These are phyloP conservation scores for Saccharomycopsis crataegensis DNA, from an alignment of 1,139 yeast species.

Conservation along the genomic window DNA sequence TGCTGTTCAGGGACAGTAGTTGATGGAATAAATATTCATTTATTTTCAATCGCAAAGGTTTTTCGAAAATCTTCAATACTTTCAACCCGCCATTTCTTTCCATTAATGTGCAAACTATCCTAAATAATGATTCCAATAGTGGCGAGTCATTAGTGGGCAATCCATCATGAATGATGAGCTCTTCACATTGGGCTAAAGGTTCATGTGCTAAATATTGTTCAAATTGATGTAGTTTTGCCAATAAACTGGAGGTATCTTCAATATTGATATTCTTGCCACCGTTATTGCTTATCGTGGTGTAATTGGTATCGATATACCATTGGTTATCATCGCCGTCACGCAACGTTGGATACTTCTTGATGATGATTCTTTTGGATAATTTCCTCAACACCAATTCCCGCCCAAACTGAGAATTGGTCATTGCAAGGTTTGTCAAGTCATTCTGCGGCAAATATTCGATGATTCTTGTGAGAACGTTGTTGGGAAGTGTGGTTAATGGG, in stretches of 20 bases:
- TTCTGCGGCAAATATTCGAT: conserved; percentile 26
- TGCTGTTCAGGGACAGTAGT: not conserved
- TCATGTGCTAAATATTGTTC: not conserved
- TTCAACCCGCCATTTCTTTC: conserved; percentile 13
- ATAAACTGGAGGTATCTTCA: not conserved
- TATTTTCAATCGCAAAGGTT: conserved; percentile 24
- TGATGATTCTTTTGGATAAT: conserved; percentile 26
- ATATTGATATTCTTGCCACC: conserved; percentile 26
- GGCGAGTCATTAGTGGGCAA: not conserved
- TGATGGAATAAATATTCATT: conserved; percentile 2
- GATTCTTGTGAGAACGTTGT: not conserved
- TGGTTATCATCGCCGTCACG: conserved; percentile 14
- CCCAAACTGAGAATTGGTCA: conserved; percentile 20
- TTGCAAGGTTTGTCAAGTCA: conserved; percentile 23
- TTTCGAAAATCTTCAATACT: conserved; percentile 23
- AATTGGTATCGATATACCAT: conserved; percentile 28
- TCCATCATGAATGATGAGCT: not conserved
- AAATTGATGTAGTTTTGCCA: conserved; percentile 27
- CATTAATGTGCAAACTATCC: not conserved
- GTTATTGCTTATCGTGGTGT: conserved; percentile 28
- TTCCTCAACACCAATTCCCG: conserved; percentile 21
- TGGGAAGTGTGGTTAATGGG: conserved; percentile 24
- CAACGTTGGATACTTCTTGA: conserved; percentile 27
- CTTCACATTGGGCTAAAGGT: not conserved
- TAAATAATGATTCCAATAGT: not conserved